Percentiles rank a stretch among this genome's conserved stretches.
phyloP scores from a whole-genome alignment of 371 early-diverging fungal species.

The Dipsacomyces acuminosporus region DNA sequence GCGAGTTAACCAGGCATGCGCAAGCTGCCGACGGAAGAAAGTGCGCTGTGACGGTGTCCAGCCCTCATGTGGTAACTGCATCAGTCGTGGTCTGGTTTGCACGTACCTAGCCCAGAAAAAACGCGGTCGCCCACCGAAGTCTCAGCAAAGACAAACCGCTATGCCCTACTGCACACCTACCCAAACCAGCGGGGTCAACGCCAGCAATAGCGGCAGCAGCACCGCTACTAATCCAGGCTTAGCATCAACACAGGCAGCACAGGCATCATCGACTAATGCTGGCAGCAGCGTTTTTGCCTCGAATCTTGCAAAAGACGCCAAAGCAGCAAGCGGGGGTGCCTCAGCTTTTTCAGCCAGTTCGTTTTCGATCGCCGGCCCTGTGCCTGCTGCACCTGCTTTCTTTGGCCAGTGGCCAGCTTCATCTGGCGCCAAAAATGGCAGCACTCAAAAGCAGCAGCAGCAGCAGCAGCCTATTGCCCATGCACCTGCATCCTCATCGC shows the following conservation, averaged over 20 bases:
- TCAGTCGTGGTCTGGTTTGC: conserved; percentile 27
- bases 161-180: conserved; percentile 16
- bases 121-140: conserved; percentile 43
- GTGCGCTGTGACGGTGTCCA: conserved; percentile 46
- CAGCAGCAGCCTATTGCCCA: neutral
- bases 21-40: conserved; percentile 44
- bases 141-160: conserved; percentile 7
- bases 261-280: too few relatives aligned
- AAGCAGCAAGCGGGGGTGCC: too few relatives aligned
- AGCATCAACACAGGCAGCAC: neutral
- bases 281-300: neutral
- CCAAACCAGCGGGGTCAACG: too few relatives aligned
- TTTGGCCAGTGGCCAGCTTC: conserved; percentile 7
- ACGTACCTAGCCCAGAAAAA: conserved; percentile 36
- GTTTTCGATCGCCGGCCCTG: neutral
- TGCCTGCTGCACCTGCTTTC: conserved; percentile 2
- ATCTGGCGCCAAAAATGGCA: neutral
- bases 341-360: neutral
- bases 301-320: neutral
- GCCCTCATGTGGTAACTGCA: conserved; percentile 40
- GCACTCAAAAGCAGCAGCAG: too few relatives aligned
- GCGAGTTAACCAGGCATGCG: conserved; percentile 46
- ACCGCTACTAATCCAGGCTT: neutral
- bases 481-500: too few relatives aligned
- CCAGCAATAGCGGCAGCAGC: neutral